Evolutionary conservation across 1,139 yeast species (phyloP), one percentile per base, ranked within the genome.

Genomic region (Geotrichum australiense): DNA sequence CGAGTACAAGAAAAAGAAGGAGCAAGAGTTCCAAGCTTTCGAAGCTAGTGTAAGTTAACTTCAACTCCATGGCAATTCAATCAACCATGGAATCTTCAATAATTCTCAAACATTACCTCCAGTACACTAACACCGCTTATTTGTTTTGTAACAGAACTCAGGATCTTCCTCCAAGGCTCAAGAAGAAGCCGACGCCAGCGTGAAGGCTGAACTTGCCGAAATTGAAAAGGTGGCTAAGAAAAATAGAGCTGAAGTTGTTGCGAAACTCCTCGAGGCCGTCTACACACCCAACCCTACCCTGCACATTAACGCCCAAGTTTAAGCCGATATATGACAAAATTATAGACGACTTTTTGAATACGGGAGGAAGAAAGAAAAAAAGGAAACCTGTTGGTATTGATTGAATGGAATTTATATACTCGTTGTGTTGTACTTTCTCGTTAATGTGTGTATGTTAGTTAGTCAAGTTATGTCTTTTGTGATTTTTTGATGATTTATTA

Each of bases 1-100:
- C 52, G 80, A 78, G 46, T 91, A 91, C 74, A 87, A 85, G 71
- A 65, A 73, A 46, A 77, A 78, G 63, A 91, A 89, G 71, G 96
- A 89, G 54, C 70, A 67, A 35, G 96, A 91, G 65, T 77, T 89
- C 66, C 72, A 76, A 60, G 68, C 74, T 50, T 81, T 70, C 58
- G 94, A 86, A 63, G 67, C 70, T 39, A 77, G 77, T 57, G 66
- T 62, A 48, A 21, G 62, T 50, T 26, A n/a, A n/a, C n/a, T n/a
- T n/a, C n/a, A n/a, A n/a, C n/a, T n/a, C n/a, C n/a, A n/a, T n/a
- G n/a, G n/a, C n/a, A n/a, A n/a, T 7, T 4, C 8, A n/a, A 3
- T 19, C 16, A n/a, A 4, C 31, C 14, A 4, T 22, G 26, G n/a
- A 16, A 12, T 27, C 5, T 25, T n/a, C 35, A n/a, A 5, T 26